Evolutionary conservation across 2,329 filamentous ascomycete species (phyloP), one percentile per base, ranked within the genome.

Genomic region (Fusarium sulawesiense): DNA sequence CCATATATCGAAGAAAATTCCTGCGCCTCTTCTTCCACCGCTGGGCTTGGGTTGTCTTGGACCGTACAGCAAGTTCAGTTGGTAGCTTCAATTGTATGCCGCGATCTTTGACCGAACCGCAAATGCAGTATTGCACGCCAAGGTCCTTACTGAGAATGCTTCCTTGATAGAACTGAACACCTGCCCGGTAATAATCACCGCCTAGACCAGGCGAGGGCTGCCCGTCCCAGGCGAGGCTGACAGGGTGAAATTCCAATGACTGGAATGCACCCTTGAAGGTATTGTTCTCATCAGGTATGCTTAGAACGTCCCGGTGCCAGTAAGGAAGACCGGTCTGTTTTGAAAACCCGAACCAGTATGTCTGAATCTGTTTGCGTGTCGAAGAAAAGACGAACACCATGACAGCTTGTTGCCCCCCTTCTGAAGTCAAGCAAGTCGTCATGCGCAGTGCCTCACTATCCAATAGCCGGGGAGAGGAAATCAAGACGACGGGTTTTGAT

Each of bases 131-230:
- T 37, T 77, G 76, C 18, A 88, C 64, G 41, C 81, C 79, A 41
- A 86, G 76, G 60, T 86, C 78, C 25, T 78, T 76, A 7, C 76
- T 79, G 4, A 88, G 68, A 13, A 80, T 76, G 55, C 79, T 81
- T 16, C 86, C 66, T 63, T 88, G 85, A 56, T 83, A 86, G 67
- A 87, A 86, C 21, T 78, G 77, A 4, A 83, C 73, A 6, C 76
- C 76, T 25, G 78, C 66, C 6, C 77, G 67, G 12, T 75, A 60
- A 53, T 84, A 82, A 14, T 70, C 56, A 20, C 70, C 70, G 16
- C 79, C 80, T 3, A 71, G 60, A 1, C 76, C 76, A 16, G 58
- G 44, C 1, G 68, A 42, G 9, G 57, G 44, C 11, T 59, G 44
- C 9, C 50, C 49, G 7, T 62, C 45, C 20, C 56, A 57, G 23